A percentile compares a stretch with the other conserved stretches of the same genome.
phyloP scores from a whole-genome alignment of 1,139 yeast species.

The Blastobotrys ciferrii region DNA sequence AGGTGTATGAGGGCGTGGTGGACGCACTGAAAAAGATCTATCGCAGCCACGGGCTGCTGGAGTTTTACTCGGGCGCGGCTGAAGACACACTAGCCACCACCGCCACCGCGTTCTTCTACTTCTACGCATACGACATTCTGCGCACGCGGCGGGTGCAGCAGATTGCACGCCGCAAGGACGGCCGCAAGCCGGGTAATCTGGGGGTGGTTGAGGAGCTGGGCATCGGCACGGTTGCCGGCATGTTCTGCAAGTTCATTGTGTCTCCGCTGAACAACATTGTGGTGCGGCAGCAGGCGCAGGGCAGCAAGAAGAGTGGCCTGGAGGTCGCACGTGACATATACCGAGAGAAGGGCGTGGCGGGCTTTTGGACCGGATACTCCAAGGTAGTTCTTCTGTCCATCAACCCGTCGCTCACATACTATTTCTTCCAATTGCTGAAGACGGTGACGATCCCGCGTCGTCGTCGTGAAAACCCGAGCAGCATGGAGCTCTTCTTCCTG shows the following conservation, averaged over 20 bases:
- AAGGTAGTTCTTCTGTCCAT: slow-evolving; percentile 67
- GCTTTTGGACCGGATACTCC: slow-evolving; percentile 76
- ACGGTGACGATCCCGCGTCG: slow-evolving; percentile 29
- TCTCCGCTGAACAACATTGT: slow-evolving; percentile 36
- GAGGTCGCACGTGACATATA: slow-evolving; percentile 48
- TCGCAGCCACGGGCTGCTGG: slow-evolving; percentile 51
- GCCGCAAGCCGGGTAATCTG: slow-evolving; percentile 69
- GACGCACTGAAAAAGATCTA: slow-evolving; percentile 60
- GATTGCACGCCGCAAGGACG: slow-evolving; percentile 79
- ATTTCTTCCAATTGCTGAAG: slow-evolving; percentile 33
- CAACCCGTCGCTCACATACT: slow-evolving; percentile 74
- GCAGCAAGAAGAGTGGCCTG: slow-evolving; percentile 14
- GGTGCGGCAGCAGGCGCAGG: slow-evolving; percentile 35
- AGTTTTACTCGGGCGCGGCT: slow-evolving; percentile 66
- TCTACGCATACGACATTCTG: slow-evolving; percentile 79
- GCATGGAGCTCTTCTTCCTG: slow-evolving; percentile 30
- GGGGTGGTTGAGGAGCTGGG: slow-evolving; percentile 86
- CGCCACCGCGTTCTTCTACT: slow-evolving; percentile 44
- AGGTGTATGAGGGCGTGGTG: slow-evolving; percentile 51
- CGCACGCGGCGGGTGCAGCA: slow-evolving; percentile 78
- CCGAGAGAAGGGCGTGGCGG: slow-evolving; percentile 58
- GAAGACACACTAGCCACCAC: slow-evolving; percentile 35
- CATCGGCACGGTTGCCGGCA: slow-evolving; percentile 77
- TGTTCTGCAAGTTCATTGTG: slow-evolving; percentile 37
- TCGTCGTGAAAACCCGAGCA: slow-evolving; percentile 32